These are phyloP conservation scores for Irpex lacteus DNA, from an alignment of 1,284 basidiomycete species.

Conservation along the genomic window DNA sequence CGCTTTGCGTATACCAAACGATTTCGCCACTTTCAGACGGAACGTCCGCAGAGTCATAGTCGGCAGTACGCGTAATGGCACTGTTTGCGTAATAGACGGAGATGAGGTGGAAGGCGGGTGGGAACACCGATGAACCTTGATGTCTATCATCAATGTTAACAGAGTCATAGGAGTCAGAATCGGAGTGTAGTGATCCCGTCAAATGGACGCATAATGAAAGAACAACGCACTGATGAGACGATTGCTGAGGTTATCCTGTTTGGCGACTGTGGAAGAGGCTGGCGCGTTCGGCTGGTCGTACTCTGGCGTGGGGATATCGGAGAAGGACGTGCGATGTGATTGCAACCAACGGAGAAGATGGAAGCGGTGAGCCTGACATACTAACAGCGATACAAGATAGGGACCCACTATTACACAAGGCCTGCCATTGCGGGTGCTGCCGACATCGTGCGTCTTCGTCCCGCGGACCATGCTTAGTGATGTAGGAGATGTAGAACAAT, in stretches of 20 bases:
- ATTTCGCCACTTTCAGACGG: constrained; percentile 34
- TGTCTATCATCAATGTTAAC: constrained; percentile 25
- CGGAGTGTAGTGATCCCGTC: not conserved
- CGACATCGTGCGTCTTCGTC: constrained; percentile 43
- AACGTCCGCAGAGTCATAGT: constrained; percentile 62
- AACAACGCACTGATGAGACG: constrained; percentile 53
- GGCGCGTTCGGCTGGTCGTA: constrained; percentile 54
- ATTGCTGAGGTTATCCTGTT: constrained; percentile 55
- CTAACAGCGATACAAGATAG: not conserved
- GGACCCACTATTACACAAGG: constrained; percentile 62
- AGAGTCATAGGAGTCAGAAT: not conserved
- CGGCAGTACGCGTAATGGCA: constrained; percentile 53
- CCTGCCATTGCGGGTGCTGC: constrained; percentile 61
- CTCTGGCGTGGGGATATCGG: constrained; percentile 37
- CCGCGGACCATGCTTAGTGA: constrained; percentile 43
- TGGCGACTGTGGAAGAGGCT: constrained; percentile 23
- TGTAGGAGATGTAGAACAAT: constrained; percentile 74
- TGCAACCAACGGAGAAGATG: not conserved
- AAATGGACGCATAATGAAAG: constrained; percentile 1
- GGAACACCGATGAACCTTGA: constrained; percentile 33
- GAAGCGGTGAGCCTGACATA: not conserved
- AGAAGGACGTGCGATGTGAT: constrained; percentile 3
- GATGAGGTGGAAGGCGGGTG: constrained; percentile 18
- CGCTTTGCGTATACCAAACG: constrained; percentile 28
- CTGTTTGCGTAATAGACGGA: constrained; percentile 21